Evolutionary conservation across 2,329 filamentous ascomycete species (phyloP).

Genomic region (Parastagonospora avenae): DNA sequence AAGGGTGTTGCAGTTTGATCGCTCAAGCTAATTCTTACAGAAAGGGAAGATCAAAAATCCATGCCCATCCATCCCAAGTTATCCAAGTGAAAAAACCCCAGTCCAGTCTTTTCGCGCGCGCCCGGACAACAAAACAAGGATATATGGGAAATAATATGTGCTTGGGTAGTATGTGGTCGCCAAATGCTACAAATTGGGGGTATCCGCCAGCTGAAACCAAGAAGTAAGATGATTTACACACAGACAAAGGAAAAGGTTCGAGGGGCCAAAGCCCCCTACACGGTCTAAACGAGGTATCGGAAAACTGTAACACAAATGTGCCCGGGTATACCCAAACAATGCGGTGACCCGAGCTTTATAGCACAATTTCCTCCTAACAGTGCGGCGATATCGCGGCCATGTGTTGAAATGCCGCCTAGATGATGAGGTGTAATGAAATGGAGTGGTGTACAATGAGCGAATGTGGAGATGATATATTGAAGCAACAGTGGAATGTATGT

Average conservation of each 20-base stretch:
- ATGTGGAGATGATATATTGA: slow-evolving; percentile 24
- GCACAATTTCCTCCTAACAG: slow-evolving; percentile 21
- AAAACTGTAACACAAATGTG: slow-evolving; percentile 24
- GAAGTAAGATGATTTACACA: slow-evolving; percentile 21
- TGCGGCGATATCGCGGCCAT: slow-evolving; percentile 18
- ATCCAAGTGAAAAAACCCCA: neutral
- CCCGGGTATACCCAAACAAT: slow-evolving; percentile 6
- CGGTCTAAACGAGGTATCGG: slow-evolving; percentile 42
- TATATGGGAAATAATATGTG: neutral
- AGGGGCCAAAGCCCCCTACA: neutral
- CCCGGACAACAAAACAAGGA: neutral
- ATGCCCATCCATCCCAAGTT: slow-evolving; percentile 12
- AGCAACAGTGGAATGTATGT: slow-evolving; percentile 17
- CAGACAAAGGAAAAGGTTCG: slow-evolving; percentile 18
- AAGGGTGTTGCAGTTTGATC: slow-evolving; percentile 12
- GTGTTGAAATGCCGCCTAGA: slow-evolving; percentile 31
- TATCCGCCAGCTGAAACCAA: slow-evolving; percentile 34
- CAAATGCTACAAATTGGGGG: slow-evolving; percentile 42
- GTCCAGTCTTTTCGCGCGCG: neutral
- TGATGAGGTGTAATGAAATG: slow-evolving; percentile 26
- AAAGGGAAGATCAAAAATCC: neutral
- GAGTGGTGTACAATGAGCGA: slow-evolving; percentile 28
- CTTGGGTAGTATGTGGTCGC: slow-evolving; percentile 19
- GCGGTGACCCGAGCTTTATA: slow-evolving; percentile 6
- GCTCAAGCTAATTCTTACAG: slow-evolving; percentile 24